Conservation (phyloP, 2,329 filamentous ascomycete genomes). For the Penicillium sp. region DNA sequence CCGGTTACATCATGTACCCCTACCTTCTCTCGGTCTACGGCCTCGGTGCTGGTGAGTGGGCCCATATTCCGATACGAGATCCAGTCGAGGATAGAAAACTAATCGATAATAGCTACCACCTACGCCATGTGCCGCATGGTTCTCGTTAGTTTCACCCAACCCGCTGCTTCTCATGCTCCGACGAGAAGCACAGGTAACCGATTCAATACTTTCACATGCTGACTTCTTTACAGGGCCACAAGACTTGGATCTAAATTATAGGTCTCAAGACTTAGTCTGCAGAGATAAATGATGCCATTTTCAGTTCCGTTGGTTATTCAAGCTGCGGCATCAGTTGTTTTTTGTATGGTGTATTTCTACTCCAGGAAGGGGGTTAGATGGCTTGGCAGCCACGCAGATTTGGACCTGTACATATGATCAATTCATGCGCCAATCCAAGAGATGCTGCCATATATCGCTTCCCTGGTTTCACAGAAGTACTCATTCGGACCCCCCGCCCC, state of each 20-base stretch:
- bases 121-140: slow-evolving; percentile 47
- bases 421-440: slow-evolving; percentile 34
- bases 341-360: slow-evolving; percentile 37
- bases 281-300: slow-evolving; percentile 29
- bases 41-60: slow-evolving; percentile 48
- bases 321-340: slow-evolving; percentile 17
- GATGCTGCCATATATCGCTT: slow-evolving; percentile 18
- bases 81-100: slow-evolving; percentile 5
- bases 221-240: slow-evolving; percentile 53
- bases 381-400: slow-evolving; percentile 27
- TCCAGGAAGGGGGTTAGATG: slow-evolving; percentile 27
- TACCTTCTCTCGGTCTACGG: slow-evolving; percentile 56
- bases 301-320: slow-evolving; percentile 5
- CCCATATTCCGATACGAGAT: background rate
- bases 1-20: slow-evolving; percentile 58
- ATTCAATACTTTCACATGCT: slow-evolving; percentile 14
- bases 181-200: background rate
- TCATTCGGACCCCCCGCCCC: background rate
- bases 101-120: slow-evolving; percentile 27
- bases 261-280: slow-evolving; percentile 63
- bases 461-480: background rate
- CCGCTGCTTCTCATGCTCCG: background rate
- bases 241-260: slow-evolving; percentile 50
- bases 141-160: slow-evolving; percentile 35
- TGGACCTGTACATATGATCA: slow-evolving; percentile 40